phyloP scores from a whole-genome alignment of 2,329 filamentous ascomycete species.

The Coniochaeta prunicola region DNA sequence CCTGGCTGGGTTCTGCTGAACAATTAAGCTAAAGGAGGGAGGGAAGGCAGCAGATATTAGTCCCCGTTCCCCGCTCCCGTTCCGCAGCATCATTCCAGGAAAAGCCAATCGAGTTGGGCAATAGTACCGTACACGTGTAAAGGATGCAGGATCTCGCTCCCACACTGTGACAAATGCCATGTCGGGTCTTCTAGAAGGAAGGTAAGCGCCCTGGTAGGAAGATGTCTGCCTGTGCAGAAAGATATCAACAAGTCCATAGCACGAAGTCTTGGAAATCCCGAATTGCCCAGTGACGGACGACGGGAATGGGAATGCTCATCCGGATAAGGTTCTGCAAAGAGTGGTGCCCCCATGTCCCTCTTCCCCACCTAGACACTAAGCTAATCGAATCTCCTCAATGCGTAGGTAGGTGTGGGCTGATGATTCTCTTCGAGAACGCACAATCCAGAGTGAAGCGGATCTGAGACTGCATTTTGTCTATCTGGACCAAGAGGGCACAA shows the following conservation, averaged over 20 bases:
- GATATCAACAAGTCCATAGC: too few species aligned
- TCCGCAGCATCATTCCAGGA: neutral
- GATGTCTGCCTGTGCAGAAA: too few species aligned
- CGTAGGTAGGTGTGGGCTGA: neutral
- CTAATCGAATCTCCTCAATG: neutral
- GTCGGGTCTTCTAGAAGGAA: neutral
- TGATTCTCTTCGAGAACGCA: neutral
- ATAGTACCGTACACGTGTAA: neutral
- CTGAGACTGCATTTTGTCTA: neutral
- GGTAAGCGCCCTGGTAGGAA: too few species aligned
- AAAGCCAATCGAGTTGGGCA: neutral
- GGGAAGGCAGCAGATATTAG: neutral
- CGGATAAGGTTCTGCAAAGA: neutral
- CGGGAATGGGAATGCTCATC: neutral
- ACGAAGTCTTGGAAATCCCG: too few species aligned
- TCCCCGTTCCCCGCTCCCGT: constrained; percentile 3
- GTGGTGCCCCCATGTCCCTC: neutral
- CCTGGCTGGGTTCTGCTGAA: neutral
- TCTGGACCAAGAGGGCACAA: neutral
- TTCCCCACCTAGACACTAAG: neutral
- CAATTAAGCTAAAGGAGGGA: neutral
- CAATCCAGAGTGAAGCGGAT: neutral
- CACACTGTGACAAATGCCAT: neutral
- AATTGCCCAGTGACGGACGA: neutral
- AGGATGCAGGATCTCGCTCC: neutral